These are phyloP conservation scores for Domatiomyces globalis DNA, from an alignment of 2,329 filamentous ascomycete genomes.

Conservation along the genomic window DNA sequence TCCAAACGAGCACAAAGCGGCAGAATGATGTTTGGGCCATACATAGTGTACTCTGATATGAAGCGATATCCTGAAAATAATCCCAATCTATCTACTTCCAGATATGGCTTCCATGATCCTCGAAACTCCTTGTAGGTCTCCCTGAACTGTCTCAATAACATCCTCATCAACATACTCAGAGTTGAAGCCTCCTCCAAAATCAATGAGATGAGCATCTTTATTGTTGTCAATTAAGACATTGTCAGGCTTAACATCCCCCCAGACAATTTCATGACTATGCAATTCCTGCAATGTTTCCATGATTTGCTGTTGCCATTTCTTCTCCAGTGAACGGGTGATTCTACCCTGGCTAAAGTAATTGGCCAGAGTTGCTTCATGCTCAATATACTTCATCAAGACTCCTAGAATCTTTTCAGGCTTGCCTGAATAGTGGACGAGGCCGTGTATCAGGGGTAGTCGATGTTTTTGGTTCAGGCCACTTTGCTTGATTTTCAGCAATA, in stretches of 20 bases:
- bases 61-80: no score
- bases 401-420: background rate
- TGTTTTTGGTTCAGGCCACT: background rate
- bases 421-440: background rate
- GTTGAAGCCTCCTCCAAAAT: conserved; percentile 21
- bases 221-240: conserved; percentile 20
- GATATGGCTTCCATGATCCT: background rate
- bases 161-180: conserved; percentile 18
- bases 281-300: conserved; percentile 7
- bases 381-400: background rate
- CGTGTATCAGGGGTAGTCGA: background rate
- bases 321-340: background rate
- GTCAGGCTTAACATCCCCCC: conserved; percentile 20
- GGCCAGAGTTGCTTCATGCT: background rate
- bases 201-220: conserved; percentile 18
- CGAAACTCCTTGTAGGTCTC: conserved; percentile 9
- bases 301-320: conserved; percentile 6
- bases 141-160: conserved; percentile 14
- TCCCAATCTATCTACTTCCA: no score
- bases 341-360: background rate
- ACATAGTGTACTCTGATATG: no score
- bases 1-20: no score
- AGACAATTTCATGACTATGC: conserved; percentile 15
- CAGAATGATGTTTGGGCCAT: no score
- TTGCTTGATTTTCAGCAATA: background rate